Conservation (phyloP, 345 rosid genomes). For the Hibiscus trionum region DNA sequence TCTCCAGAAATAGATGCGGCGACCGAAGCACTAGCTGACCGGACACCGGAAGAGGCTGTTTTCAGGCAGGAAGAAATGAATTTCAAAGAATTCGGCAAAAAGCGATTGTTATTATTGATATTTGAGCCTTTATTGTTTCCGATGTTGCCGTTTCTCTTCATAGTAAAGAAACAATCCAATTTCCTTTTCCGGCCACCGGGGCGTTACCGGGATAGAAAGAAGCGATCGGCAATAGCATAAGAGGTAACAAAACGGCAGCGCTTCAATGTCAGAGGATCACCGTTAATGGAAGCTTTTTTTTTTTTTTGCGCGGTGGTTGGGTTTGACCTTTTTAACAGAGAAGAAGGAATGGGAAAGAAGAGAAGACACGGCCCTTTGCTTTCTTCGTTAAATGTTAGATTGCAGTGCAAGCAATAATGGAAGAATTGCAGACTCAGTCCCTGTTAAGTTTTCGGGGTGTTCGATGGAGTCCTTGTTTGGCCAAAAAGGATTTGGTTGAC, state of each 20-base stretch:
- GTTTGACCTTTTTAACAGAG: constrained; percentile 34
- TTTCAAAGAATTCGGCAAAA: constrained; percentile 71
- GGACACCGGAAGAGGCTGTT: constrained; percentile 93
- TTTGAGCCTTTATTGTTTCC: constrained; percentile 23
- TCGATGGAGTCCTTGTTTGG: neutral
- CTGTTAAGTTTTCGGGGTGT: neutral
- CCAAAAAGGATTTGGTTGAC: neutral
- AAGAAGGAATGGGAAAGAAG: neutral
- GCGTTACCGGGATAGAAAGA: constrained; percentile 36
- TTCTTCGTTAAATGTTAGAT: constrained; percentile 20
- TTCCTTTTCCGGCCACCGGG: constrained; percentile 45
- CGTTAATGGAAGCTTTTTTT: neutral
- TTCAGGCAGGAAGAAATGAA: constrained; percentile 78
- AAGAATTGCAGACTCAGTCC: neutral
- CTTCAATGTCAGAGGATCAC: constrained; percentile 1
- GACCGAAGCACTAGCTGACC: constrained; percentile 74
- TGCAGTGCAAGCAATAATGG: constrained; percentile 20
- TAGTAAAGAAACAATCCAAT: constrained; percentile 26
- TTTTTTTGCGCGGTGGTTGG: constrained; percentile 10
- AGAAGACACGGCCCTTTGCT: constrained; percentile 36
- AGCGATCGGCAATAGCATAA: constrained; percentile 47
- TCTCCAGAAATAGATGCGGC: constrained; percentile 77
- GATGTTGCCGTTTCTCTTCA: constrained; percentile 47
- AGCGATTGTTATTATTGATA: constrained; percentile 28
- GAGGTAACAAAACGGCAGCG: neutral